Percentiles rank a stretch among this genome's conserved stretches.
Conservation (phyloP, 257 asterid genomes). For the Solanum medicagineum region DNA sequence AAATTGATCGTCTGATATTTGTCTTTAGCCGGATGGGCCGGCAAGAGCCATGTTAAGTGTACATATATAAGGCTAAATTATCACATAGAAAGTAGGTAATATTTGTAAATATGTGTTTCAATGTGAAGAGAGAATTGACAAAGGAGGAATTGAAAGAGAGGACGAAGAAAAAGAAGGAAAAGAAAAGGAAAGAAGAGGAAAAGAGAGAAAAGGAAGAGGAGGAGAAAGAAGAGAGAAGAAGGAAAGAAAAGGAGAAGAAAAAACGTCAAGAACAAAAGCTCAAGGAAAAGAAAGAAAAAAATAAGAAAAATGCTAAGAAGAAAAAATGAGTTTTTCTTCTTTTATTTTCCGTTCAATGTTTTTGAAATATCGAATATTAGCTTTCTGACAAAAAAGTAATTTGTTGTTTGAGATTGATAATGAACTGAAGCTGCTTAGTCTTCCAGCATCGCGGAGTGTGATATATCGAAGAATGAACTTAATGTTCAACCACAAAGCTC, state of each 20-base stretch:
- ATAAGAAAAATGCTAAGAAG: not conserved
- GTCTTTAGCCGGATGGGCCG: not conserved
- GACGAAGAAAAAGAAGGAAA: slow-evolving; percentile 2
- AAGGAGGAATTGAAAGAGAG: slow-evolving; percentile 9
- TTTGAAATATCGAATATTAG: not conserved
- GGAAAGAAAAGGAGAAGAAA: not conserved
- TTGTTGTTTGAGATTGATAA: not conserved
- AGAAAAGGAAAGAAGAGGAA: not conserved
- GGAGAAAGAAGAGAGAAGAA: not conserved
- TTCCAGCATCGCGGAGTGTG: too few species aligned
- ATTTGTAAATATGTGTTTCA: slow-evolving; percentile 3
- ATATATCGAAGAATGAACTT: too few species aligned
- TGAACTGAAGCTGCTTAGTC: too few species aligned
- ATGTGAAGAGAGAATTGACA: not conserved
- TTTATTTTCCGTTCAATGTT: too few species aligned
- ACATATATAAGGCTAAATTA: not conserved
- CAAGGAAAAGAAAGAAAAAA: not conserved
- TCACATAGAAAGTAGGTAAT: not conserved
- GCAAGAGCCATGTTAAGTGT: not conserved
- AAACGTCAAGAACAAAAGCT: not conserved
- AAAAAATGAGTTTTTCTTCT: not conserved
- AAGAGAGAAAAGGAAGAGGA: not conserved
- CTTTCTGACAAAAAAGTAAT: not conserved
- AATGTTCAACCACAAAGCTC: too few species aligned
- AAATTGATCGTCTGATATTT: not conserved